Conservation (phyloP, 306 rosid species). For the Rosa multiflora region DNA sequence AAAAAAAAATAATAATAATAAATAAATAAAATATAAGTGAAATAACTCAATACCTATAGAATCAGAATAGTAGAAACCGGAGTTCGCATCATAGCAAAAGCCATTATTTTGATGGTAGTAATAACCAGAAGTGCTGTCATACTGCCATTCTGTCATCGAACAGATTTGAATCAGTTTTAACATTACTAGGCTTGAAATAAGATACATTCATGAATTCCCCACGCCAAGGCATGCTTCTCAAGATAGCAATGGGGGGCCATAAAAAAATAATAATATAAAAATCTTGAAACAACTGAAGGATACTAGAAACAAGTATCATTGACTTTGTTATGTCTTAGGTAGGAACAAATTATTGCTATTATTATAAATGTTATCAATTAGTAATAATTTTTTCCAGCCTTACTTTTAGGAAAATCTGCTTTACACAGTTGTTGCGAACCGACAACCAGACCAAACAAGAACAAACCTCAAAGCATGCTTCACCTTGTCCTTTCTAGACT, state of each 20-base stretch:
- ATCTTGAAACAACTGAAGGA: not conserved
- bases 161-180: slow-evolving; percentile 46
- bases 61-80: slow-evolving; percentile 90
- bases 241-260: not conserved
- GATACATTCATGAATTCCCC: slow-evolving; percentile 3
- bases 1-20: not conserved
- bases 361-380: not conserved
- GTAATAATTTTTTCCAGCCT: not conserved
- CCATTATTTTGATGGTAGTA: slow-evolving; percentile 81
- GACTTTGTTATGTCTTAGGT: not conserved
- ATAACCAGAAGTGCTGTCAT: slow-evolving; percentile 78
- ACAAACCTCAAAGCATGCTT: not conserved
- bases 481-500: not conserved
- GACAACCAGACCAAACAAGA: slow-evolving; percentile 6
- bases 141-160: slow-evolving; percentile 80
- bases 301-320: not conserved
- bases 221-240: not conserved
- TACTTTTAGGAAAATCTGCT: not conserved
- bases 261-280: not conserved
- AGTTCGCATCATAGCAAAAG: slow-evolving; percentile 72
- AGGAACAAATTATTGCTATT: not conserved
- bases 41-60: slow-evolving; percentile 55
- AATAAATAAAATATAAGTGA: slow-evolving; percentile 4
- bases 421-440: slow-evolving; percentile 4
- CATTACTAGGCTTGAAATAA: slow-evolving; percentile 26